A percentile compares a stretch with the other conserved stretches of the same genome.
These are phyloP conservation scores for Colletotrichum magnum DNA, from an alignment of 2,329 filamentous ascomycete genomes.

Conservation along the genomic window DNA sequence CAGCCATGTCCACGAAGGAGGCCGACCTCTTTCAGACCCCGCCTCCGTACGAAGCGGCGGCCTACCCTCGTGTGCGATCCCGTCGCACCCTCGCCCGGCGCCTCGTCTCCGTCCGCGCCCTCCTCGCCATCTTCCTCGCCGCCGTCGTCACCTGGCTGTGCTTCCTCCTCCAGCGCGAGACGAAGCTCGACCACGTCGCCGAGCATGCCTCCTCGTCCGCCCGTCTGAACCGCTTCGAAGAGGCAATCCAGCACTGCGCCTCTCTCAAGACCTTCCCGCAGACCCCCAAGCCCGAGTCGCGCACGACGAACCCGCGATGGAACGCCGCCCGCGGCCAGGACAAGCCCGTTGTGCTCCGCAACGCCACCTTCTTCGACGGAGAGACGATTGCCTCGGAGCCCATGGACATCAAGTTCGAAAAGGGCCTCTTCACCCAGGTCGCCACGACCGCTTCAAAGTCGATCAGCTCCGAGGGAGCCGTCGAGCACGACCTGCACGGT, in stretches of 20 bases:
- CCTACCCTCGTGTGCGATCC: slow-evolving; percentile 32
- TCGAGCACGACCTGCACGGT: slow-evolving; percentile 51
- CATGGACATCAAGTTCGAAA: slow-evolving; percentile 56
- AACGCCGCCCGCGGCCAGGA: slow-evolving; percentile 54
- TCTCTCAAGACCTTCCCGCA: slow-evolving; percentile 35
- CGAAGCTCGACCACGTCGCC: slow-evolving; percentile 18
- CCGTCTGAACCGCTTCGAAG: slow-evolving; percentile 30
- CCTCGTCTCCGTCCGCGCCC: slow-evolving; percentile 23
- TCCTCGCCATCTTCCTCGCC: slow-evolving; percentile 24
- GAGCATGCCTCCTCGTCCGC: slow-evolving; percentile 28
- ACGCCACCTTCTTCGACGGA: slow-evolving; percentile 60
- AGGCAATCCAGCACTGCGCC: slow-evolving; percentile 35
- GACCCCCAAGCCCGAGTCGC: slow-evolving; percentile 26
- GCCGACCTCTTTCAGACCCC: slow-evolving; percentile 28
- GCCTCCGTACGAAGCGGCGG: slow-evolving; percentile 37
- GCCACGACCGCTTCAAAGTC: slow-evolving; percentile 44
- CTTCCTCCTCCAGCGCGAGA: slow-evolving; percentile 34
- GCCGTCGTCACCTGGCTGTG: slow-evolving; percentile 32
- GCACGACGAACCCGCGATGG: slow-evolving; percentile 55
- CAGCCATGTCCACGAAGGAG: slow-evolving; percentile 24
- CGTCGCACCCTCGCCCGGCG: slow-evolving; percentile 27
- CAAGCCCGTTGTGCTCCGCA: slow-evolving; percentile 53
- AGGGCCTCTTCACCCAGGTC: slow-evolving; percentile 52
- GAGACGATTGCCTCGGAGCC: slow-evolving; percentile 48
- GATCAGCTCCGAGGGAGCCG: slow-evolving; percentile 27